Conservation (phyloP, 768 basidiomycete genomes). For the Psilocybe tampanensis region DNA sequence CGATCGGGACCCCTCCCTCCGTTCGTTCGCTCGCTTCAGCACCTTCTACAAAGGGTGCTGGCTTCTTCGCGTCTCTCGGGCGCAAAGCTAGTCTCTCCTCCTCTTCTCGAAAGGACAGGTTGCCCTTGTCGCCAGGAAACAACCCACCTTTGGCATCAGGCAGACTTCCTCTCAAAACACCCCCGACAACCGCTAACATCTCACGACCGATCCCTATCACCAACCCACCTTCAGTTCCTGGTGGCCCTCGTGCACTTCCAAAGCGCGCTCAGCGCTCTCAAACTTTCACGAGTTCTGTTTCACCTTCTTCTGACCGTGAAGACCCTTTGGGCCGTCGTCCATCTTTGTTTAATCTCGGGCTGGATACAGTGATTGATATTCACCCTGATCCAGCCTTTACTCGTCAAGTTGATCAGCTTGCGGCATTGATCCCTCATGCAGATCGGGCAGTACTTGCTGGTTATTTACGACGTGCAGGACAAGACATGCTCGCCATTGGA, state of each 20-base stretch:
- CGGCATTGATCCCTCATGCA: slow-evolving; percentile 72
- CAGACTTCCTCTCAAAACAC: slow-evolving; percentile 12
- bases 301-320: slow-evolving; percentile 33
- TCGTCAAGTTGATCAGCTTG: slow-evolving; percentile 71
- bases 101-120: slow-evolving; percentile 26
- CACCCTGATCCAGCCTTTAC: slow-evolving; percentile 56
- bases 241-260: slow-evolving; percentile 74
- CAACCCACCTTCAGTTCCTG: slow-evolving; percentile 59
- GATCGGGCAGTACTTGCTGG: slow-evolving; percentile 66
- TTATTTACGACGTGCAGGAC: slow-evolving; percentile 73
- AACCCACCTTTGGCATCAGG: slow-evolving; percentile 19
- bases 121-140: slow-evolving; percentile 21
- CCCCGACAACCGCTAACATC: slow-evolving; percentile 16
- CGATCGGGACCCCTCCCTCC: slow-evolving; percentile 46
- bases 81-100: slow-evolving; percentile 60
- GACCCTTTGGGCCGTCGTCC: slow-evolving; percentile 37
- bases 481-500: slow-evolving; percentile 85
- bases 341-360: slow-evolving; percentile 36
- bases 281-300: slow-evolving; percentile 51
- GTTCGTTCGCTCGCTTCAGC: slow-evolving; percentile 51
- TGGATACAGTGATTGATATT: slow-evolving; percentile 36
- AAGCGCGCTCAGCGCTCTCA: slow-evolving; percentile 66
- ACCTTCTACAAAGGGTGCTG: slow-evolving; percentile 48
- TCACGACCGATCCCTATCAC: slow-evolving; percentile 36
- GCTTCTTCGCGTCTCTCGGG: slow-evolving; percentile 76